These are phyloP conservation scores for Didymella glomerata DNA, from an alignment of 2,329 filamentous ascomycete species.

Conservation along the genomic window DNA sequence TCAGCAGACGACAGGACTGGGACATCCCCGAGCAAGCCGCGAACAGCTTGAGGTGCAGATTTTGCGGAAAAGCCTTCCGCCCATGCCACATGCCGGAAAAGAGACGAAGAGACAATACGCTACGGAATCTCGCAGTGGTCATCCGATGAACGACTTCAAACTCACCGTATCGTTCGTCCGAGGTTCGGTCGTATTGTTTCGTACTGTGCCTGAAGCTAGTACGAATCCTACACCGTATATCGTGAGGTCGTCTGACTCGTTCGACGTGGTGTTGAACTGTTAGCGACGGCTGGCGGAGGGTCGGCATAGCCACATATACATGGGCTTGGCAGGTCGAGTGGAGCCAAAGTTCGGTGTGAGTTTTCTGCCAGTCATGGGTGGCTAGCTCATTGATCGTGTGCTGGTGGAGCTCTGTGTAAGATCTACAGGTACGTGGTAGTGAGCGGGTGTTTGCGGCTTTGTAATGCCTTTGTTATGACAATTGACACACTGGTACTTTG, in stretches of 20 bases:
- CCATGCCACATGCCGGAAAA: slow-evolving; percentile 1
- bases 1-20: slow-evolving; percentile 7
- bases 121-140: background rate
- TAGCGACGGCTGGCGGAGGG: slow-evolving; percentile 11
- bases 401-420: slow-evolving; percentile 12
- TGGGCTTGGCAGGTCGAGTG: slow-evolving; percentile 11
- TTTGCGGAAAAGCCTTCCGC: slow-evolving; percentile 1
- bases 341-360: background rate
- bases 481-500: too few species aligned
- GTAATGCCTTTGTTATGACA: background rate
- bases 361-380: slow-evolving; percentile 19
- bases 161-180: slow-evolving; percentile 21
- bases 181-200: slow-evolving; percentile 10
- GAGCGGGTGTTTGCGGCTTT: slow-evolving; percentile 17
- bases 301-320: slow-evolving; percentile 18
- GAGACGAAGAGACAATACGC: background rate
- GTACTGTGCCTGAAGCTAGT: slow-evolving; percentile 12
- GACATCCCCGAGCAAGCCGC: slow-evolving; percentile 14
- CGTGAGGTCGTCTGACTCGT: slow-evolving; percentile 12
- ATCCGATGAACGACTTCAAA: slow-evolving; percentile 10
- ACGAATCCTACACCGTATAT: slow-evolving; percentile 16
- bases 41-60: background rate
- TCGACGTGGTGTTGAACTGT: slow-evolving; percentile 7
- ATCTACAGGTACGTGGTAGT: slow-evolving; percentile 15
- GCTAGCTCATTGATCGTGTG: slow-evolving; percentile 1